phyloP scores from a whole-genome alignment of 768 basidiomycete species.

The Hygrocybe punicea region DNA sequence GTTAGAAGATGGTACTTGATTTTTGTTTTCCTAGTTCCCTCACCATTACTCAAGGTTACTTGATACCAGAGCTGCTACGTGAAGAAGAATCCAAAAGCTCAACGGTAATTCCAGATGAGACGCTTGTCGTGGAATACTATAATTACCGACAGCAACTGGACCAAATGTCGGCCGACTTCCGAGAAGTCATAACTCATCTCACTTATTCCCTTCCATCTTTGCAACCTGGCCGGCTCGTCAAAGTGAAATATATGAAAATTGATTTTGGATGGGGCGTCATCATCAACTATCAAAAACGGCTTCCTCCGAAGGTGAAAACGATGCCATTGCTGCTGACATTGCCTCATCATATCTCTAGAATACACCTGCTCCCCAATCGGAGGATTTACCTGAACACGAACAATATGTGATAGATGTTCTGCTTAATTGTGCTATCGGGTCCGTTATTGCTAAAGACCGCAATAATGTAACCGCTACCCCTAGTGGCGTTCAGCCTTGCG shows the following conservation, averaged over 20 bases:
- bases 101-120: conserved; percentile 80
- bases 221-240: conserved; percentile 87
- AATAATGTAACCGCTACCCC: conserved; percentile 54
- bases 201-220: conserved; percentile 93
- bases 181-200: conserved; percentile 91
- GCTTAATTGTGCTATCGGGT: conserved; percentile 69
- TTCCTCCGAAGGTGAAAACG: conserved; percentile 66
- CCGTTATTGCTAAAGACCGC: conserved; percentile 57
- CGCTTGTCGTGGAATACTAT: conserved; percentile 83
- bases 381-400: conserved; percentile 76
- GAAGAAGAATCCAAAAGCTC: conserved; percentile 65
- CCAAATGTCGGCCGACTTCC: conserved; percentile 83
- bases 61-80: conserved; percentile 58
- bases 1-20: conserved; percentile 76
- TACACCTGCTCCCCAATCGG: conserved; percentile 61
- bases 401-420: conserved; percentile 94
- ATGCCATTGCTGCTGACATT: conserved; percentile 9
- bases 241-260: conserved; percentile 77
- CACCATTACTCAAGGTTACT: conserved; percentile 1
- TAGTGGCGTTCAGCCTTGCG: conserved; percentile 72
- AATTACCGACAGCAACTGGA: conserved; percentile 91
- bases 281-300: conserved; percentile 85
- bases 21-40: conserved; percentile 30
- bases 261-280: conserved; percentile 98
- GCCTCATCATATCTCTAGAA: conserved; percentile 41